Conservation (phyloP, 108 stramenopile species). For the Mayamaea pseudoterrestris region DNA sequence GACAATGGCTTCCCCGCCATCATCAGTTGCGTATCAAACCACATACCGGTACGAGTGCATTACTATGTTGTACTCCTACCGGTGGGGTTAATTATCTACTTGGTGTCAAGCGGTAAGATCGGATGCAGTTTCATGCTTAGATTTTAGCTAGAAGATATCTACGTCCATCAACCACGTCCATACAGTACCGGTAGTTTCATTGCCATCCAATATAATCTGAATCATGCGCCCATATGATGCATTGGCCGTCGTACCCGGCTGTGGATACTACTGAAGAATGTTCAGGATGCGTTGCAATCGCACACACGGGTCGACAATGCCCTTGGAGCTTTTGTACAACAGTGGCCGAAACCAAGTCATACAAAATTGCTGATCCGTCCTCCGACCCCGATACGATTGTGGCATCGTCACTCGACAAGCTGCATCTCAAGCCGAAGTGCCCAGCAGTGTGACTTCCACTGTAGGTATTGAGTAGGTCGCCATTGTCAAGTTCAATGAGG, state of each 20-base stretch:
- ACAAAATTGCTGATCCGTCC: constrained; percentile 51
- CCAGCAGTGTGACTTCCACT: constrained; percentile 35
- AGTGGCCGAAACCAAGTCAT: constrained; percentile 32
- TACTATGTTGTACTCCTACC: too few relatives aligned
- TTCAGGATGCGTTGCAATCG: constrained; percentile 50
- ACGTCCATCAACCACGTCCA: too few relatives aligned
- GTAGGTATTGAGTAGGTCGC: constrained; percentile 37
- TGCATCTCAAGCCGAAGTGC: constrained; percentile 49
- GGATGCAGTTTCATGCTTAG: too few relatives aligned
- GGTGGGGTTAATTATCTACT: too few relatives aligned
- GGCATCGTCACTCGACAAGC: constrained; percentile 53
- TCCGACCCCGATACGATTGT: constrained; percentile 51
- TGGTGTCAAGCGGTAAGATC: too few relatives aligned
- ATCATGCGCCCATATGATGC: constrained; percentile 60
- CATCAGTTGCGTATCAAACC: too few relatives aligned
- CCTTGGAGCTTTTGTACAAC: constrained; percentile 20
- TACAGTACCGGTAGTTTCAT: too few relatives aligned
- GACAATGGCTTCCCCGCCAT: too few relatives aligned
- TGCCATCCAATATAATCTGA: constrained; percentile 16
- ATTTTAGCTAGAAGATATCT: too few relatives aligned
- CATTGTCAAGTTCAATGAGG: constrained; percentile 25
- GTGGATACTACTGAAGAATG: constrained; percentile 37
- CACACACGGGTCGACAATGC: constrained; percentile 27
- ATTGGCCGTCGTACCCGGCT: constrained; percentile 59
- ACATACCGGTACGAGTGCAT: too few relatives aligned